A percentile compares a stretch with the other conserved stretches of the same genome.
Evolutionary conservation across 306 rosid species (phyloP).

Genomic region (Cucumis hystrix): DNA sequence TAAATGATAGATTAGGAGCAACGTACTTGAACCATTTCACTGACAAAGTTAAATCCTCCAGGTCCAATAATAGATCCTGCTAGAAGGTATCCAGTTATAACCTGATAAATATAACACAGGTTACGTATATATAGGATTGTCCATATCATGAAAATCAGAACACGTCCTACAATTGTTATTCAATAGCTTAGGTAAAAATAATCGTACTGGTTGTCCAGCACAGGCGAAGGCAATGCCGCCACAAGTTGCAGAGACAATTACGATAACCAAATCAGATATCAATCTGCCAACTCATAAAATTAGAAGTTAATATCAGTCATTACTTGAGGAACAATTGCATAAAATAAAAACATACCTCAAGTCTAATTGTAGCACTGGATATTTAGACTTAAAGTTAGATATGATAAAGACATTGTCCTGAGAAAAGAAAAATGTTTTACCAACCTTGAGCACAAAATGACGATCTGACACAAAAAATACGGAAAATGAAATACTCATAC

Average conservation of each 20-base stretch:
- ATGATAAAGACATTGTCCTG: conserved; percentile 45
- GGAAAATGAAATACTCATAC: conserved; percentile 26
- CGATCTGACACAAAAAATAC: neutral
- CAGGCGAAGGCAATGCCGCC: conserved; percentile 55
- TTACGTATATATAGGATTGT: conserved; percentile 6
- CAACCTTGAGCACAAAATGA: neutral
- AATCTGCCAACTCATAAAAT: conserved; percentile 21
- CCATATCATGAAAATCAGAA: neutral
- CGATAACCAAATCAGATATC: conserved; percentile 42
- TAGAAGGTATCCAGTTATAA: conserved; percentile 40
- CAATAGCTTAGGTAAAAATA: conserved; percentile 4
- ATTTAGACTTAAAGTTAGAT: conserved; percentile 42
- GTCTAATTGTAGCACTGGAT: conserved; percentile 48
- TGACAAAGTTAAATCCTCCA: conserved; percentile 38
- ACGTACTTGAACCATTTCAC: conserved; percentile 52
- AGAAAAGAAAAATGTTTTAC: neutral
- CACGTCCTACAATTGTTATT: neutral
- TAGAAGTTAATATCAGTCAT: conserved; percentile 8
- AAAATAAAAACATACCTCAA: conserved; percentile 17
- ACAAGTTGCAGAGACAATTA: conserved; percentile 47
- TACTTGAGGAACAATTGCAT: neutral
- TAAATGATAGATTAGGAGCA: neutral
- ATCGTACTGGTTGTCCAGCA: conserved; percentile 48
- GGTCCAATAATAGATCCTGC: conserved; percentile 50
- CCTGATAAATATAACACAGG: conserved; percentile 17